These are phyloP conservation scores for Penicillium coffeae DNA, from an alignment of 495 filamentous ascomycete genomes.

Conservation along the genomic window DNA sequence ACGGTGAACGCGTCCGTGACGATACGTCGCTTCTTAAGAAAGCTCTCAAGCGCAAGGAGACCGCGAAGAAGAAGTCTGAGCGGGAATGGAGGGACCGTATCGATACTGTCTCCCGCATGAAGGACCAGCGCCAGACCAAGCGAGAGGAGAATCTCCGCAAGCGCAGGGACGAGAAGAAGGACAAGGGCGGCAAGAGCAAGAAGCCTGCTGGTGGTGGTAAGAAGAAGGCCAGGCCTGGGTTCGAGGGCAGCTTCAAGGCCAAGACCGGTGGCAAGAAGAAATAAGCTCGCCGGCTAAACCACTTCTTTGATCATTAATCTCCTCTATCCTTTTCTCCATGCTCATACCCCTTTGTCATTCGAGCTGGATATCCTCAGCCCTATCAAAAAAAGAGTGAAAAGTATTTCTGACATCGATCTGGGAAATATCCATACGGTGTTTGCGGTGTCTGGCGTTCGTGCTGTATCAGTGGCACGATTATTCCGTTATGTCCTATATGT, in stretches of 20 bases:
- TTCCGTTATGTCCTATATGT: conserved; percentile 28
- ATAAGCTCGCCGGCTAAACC: conserved; percentile 23
- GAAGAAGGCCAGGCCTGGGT: conserved; percentile 69
- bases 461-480: conserved; percentile 25
- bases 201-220: conserved; percentile 51
- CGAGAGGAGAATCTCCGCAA: conserved; percentile 84
- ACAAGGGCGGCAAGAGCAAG: conserved; percentile 60
- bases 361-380: conserved; percentile 14
- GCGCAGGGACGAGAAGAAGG: conserved; percentile 70
- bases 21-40: conserved; percentile 89
- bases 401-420: conserved; percentile 27
- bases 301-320: not conserved
- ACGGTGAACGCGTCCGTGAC: conserved; percentile 87
- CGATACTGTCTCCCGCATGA: conserved; percentile 68
- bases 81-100: conserved; percentile 83
- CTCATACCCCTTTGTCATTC: conserved; percentile 17
- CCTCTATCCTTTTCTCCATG: conserved; percentile 12
- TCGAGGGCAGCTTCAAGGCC: conserved; percentile 85
- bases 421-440: conserved; percentile 33
- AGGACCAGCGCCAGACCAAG: conserved; percentile 79
- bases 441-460: conserved; percentile 30
- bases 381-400: conserved; percentile 26
- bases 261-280: conserved; percentile 47
- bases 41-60: conserved; percentile 88
- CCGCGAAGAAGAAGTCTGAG: conserved; percentile 82